Evolutionary conservation across 768 basidiomycete genomes (phyloP).

Genomic region (Gloeophyllum trabeum): DNA sequence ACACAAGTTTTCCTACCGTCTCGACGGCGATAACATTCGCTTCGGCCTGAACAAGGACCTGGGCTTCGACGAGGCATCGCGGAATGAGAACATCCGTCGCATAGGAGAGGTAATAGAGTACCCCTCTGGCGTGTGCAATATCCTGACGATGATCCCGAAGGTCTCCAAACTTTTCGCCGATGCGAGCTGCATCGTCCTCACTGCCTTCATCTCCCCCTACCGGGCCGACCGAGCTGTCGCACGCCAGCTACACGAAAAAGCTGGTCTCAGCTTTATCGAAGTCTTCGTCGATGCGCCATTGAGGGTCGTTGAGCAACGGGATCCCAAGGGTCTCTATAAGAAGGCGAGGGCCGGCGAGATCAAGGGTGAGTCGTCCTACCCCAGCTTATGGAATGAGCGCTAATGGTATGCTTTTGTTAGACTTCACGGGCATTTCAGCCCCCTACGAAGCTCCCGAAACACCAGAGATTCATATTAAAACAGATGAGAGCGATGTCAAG

Average conservation of each 20-base stretch:
- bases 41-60: constrained; percentile 96
- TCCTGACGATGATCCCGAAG: constrained; percentile 26
- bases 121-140: neutral
- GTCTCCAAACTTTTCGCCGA: constrained; percentile 93
- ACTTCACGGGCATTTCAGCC: constrained; percentile 96
- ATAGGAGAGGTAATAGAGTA: constrained; percentile 76
- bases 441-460: constrained; percentile 85
- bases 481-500: constrained; percentile 66
- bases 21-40: constrained; percentile 94
- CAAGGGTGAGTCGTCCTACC: constrained; percentile 77
- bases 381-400: too few species aligned
- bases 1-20: constrained; percentile 76
- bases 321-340: constrained; percentile 97
- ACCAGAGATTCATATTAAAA: constrained; percentile 90
- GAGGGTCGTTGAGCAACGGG: constrained; percentile 76
- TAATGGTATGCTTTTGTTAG: constrained; percentile 42
- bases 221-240: constrained; percentile 74
- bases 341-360: constrained; percentile 94
- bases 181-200: constrained; percentile 74
- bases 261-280: constrained; percentile 77
- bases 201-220: constrained; percentile 99
- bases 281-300: constrained; percentile 93
- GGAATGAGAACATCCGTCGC: constrained; percentile 92
- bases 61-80: constrained; percentile 84
- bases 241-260: constrained; percentile 67